Base-by-base conservation (phyloP, 306 rosid species). In the Prunus campanulata region DNA sequence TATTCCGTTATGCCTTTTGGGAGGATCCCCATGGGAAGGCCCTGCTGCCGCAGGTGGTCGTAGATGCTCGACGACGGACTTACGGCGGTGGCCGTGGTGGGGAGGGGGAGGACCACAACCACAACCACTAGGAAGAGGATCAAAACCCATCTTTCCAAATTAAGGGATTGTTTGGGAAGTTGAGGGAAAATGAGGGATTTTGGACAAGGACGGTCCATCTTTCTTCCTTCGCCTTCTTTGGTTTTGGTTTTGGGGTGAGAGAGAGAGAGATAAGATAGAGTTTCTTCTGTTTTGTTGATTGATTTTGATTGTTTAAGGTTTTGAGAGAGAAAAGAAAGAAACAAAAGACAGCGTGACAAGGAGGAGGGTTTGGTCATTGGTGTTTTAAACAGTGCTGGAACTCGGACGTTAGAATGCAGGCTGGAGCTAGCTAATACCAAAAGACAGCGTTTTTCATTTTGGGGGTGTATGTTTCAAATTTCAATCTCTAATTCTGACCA, bases 1-100 rank as follows among this genome's bases (percentile, higher is more conserved):
- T 88, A 93, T 16, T 69, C 52, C 0, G 88, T 91, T 18, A 93
- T 86, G 25, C 87, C 90, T 54, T 89, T 93, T 0, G 98, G 98
- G 12, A 91, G 82, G 46, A 93, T 89, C 7, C 98, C 98, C 2
- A 85, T 86, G 11, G 98, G 98, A n/a, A 93, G 91, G n/a, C 93
- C 98, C 8, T 91, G 67, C 11, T 72, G 85, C 8, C 74, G 83
- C 27, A 93, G 91, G 51, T 87, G 80, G 3, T 93, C 98, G 84
- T 93, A 93, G 63, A 93, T 91, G 56, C 87, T 80, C 6, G 80
- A 66, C 5, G 84, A 71, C 29, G 68, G 56, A 5, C 10, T 12
- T 59, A 54, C 30, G 72, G 35, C 8, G 22, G 51, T 9, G 79
- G 71, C 30, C 72, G 39, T 22, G 46, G 51, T 15, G 79, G 71